Evolutionary conservation across 202 grass and related monocot species (phyloP), one percentile per base, ranked within the genome.

Genomic region (Panicum hallii): DNA sequence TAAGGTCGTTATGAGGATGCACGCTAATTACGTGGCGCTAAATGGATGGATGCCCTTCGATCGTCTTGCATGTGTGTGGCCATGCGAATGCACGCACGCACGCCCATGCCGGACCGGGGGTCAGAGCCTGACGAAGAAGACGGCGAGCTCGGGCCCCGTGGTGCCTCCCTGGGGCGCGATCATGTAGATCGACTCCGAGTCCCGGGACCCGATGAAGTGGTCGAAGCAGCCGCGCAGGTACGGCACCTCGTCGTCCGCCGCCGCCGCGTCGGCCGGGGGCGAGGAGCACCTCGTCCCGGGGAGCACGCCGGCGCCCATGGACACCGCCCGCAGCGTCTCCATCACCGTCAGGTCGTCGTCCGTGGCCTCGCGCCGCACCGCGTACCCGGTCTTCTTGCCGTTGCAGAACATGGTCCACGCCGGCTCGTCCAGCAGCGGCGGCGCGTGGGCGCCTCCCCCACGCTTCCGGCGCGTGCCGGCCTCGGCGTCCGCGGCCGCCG

Each of bases 171-270:
- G 91, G 2, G 93, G 91, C 77, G 85, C 88, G 56, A 92, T 30
- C 96, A 98, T 95, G 86, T 98, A 98, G 2, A 98, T 78, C 41
- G 93, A 94, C 74, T 98, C 96, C 0, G 96, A 95, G 84, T 95
- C 96, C n/a, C 79, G 47, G 7, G 93, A 95, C 0, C 88, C 88
- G 11, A 98, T 55, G 52, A 95, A 86, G 58, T 98, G 93, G 47
- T 95, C 96, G 55, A 98, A 98, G 85, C 58, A 87, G 4, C 93
- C 89, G 71, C 96, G 82, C 79, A 95, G 78, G 83, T 98, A 98
- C 0, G 93, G 83, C 74, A 98, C 77, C 85, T 95, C 93, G 56
- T 88, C 92, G 74, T 97, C 90, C 23, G 61, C 7, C 10, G 80
- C 42, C 50, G 90, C 81, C 15, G 8, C 4, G 82, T 62, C 0